Evolutionary conservation across 2,329 filamentous ascomycete species (phyloP), one percentile per base, ranked within the genome.

Genomic region (Nigrospora sphaerica): DNA sequence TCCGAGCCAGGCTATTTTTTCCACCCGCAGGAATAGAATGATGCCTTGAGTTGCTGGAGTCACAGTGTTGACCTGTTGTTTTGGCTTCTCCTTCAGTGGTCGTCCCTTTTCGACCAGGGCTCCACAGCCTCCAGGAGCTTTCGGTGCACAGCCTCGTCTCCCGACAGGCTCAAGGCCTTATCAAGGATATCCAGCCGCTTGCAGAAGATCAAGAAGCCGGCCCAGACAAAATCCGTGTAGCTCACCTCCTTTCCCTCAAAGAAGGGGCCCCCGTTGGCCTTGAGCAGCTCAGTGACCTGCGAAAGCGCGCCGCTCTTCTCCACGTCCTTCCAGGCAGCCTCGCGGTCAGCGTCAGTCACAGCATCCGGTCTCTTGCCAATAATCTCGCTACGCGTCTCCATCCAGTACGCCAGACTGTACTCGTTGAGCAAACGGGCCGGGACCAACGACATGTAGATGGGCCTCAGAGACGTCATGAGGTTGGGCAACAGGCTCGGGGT

Each of bases 221-320:
- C 72, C 56, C 80, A 74, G 2, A 80, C 66, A 46, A 86, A 77
- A 57, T 83, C 81, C 4, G 73, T 74, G 58, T 77, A 85, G 34
- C 69, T 70, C 4, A 72, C 65, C 49, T 69, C 71, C 40, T 73
- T 62, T 0, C 85, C 85, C 49, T 77, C 42, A 46, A 87, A 79
- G 57, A 78, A 87, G 0, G 78, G 77, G 0, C 85, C 84, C 0
- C 65, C 57, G 34, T 75, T 75, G 62, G 81, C 75, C 53, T 73
- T 73, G 51, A 86, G 56, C 45, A 80, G 52, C 2, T 59, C 67
- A 41, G 71, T 69, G 1, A 68, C 54, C 39, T 66, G 59, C 9
- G 54, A 52, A 10, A 75, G 17, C 33, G 17, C 28, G 33, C 42
- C 42, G 13, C 18, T 36, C n/a, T 32, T 34, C 3, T 52, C 42